Conservation (phyloP, 352 stramenopile species). For the Phytophthora crassamura region DNA sequence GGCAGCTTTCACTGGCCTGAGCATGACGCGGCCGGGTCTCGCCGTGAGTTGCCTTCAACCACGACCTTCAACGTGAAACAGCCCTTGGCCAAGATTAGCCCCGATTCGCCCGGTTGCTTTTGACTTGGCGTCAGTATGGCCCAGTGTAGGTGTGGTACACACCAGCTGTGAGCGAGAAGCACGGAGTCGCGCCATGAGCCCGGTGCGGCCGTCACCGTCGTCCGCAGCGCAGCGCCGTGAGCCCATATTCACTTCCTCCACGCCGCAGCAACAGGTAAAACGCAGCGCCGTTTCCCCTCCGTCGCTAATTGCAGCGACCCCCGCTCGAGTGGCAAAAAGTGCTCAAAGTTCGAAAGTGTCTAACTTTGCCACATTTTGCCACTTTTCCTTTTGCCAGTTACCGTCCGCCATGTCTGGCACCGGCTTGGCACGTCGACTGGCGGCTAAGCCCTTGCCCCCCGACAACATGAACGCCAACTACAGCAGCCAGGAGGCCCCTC, state of each 20-base stretch:
- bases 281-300: not conserved
- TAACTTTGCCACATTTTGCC: too few species aligned
- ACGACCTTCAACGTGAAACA: too few species aligned
- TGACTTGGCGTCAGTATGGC: too few species aligned
- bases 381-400: not conserved
- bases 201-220: not conserved
- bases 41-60: too few species aligned
- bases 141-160: too few species aligned
- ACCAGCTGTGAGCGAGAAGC: not conserved
- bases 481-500: slow-evolving; percentile 7
- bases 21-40: too few species aligned
- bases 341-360: not conserved
- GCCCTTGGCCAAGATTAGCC: too few species aligned
- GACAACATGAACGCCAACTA: slow-evolving; percentile 25
- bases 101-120: too few species aligned
- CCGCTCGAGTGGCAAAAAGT: not conserved
- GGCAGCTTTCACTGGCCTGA: too few species aligned
- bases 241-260: slow-evolving; percentile 18
- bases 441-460: slow-evolving; percentile 17
- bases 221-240: slow-evolving; percentile 18
- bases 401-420: slow-evolving; percentile 1
- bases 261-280: slow-evolving; percentile 20
- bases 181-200: slow-evolving; percentile 18
- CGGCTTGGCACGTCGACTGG: slow-evolving; percentile 18
- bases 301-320: not conserved